Evolutionary conservation across 495 filamentous ascomycete genomes (phyloP).

Genomic region (Barbatosphaeria neglecta): DNA sequence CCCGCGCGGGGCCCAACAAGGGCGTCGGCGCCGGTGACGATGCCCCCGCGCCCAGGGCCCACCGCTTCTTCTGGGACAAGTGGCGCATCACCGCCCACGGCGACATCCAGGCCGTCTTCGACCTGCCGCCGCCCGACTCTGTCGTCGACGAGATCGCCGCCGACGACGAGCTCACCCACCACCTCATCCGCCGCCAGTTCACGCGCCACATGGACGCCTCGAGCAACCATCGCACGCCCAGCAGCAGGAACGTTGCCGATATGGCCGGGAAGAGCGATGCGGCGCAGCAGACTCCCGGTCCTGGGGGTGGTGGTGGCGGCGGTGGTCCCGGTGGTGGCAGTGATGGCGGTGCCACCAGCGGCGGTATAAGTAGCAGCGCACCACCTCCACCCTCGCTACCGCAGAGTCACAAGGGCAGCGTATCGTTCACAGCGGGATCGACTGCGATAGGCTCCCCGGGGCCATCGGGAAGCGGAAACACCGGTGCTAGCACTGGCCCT

Average conservation of each 20-base stretch:
- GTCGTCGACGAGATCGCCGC: conserved; percentile 43
- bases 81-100: conserved; percentile 47
- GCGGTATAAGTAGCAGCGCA: no score
- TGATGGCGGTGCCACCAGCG: no score
- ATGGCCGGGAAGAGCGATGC: not conserved
- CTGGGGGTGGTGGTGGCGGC: no score
- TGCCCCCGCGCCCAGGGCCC: not conserved
- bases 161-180: conserved; percentile 38
- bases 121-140: conserved; percentile 49
- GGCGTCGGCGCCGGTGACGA: conserved; percentile 5
- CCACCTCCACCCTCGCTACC: not conserved
- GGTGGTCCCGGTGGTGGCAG: no score
- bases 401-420: not conserved
- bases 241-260: not conserved
- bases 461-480: not conserved
- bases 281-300: not conserved
- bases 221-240: conserved; percentile 1
- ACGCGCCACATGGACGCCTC: conserved; percentile 16
- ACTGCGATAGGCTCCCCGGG: not conserved
- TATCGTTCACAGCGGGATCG: not conserved
- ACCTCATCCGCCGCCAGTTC: conserved; percentile 37
- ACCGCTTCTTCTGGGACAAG: conserved; percentile 19
- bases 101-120: conserved; percentile 57
- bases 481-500: no score
- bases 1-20: not conserved